These are phyloP conservation scores for Stereum hirsutum DNA, from an alignment of 1,284 basidiomycete species.

Conservation along the genomic window DNA sequence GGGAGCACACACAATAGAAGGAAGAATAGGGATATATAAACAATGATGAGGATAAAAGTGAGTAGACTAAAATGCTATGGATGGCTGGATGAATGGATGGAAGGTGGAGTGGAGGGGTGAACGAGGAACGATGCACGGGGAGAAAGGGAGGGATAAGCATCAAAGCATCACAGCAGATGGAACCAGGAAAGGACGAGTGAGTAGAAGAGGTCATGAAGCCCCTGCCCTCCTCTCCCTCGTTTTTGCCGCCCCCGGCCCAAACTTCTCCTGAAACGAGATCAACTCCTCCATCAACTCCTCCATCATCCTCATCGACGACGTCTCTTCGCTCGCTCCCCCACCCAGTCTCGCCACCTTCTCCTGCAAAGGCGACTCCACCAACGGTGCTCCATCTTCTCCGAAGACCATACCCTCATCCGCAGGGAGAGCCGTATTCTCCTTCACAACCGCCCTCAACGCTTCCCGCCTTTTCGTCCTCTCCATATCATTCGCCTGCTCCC, in stretches of 20 bases:
- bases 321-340: slow-evolving; percentile 5
- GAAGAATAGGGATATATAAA: no score
- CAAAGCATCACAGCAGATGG: no score
- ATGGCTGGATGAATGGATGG: no score
- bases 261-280: slow-evolving; percentile 80
- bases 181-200: no score
- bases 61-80: no score
- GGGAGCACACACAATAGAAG: no score
- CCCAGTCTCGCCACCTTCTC: slow-evolving; percentile 14
- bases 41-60: no score
- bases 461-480: slow-evolving; percentile 65
- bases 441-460: slow-evolving; percentile 49
- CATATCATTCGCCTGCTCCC: slow-evolving; percentile 70
- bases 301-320: slow-evolving; percentile 69
- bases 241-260: slow-evolving; percentile 54
- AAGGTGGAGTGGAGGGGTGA: no score
- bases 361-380: slow-evolving; percentile 13
- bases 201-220: slow-evolving; percentile 26
- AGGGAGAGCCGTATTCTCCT: slow-evolving; percentile 18
- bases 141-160: no score
- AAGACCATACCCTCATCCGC: neutral
- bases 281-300: slow-evolving; percentile 84
- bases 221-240: slow-evolving; percentile 40
- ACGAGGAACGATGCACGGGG: no score
- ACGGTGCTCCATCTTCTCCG: slow-evolving; percentile 6